Base-by-base conservation (phyloP, 495 filamentous ascomycete genomes). In the Aspergillus baeticus region DNA sequence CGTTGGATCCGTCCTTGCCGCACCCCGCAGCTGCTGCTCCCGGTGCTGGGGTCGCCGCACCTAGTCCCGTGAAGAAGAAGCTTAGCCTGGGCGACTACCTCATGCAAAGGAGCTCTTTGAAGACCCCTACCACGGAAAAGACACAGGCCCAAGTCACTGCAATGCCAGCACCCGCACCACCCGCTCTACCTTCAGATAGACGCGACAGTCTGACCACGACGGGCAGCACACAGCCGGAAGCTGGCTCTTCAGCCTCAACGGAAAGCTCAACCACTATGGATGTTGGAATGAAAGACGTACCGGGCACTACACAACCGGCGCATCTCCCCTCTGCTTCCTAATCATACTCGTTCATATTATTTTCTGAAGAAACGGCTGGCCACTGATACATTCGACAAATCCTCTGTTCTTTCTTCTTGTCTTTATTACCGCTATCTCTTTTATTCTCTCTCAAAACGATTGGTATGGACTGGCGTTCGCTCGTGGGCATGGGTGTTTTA, bases 11-110 rank as follows among this genome's bases (percentile, higher is more conserved):
- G 5, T 58, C 66, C 15, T 61, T 64, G 8, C 63, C 66, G 14
- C 64, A 62, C 22, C 36, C 51, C 21, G 20, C 57, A 13, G 57
- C 67, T n/a, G 54, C 66, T 23, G 23, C 42, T 10, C 60, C 71
- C 13, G 64, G 63, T 6, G 60, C 67, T 4, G 69, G 61, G 39
- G 64, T 77, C 1, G 76, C 79, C 1, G 76, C 76, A 21, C 76
- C 84, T 17, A 85, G 81, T 51, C 83, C 84, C 0, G 73, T 76
- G 31, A 82, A 83, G 73, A 88, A 87, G 66, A 83, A 84, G 59
- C 70, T 87, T 55, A 87, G 84, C 62, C 67, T 88, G n/a, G 84
- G 84, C 52, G 85, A 87, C 58, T 88, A 87, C 61, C 73, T 83
- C 20, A 84, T 72, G 48, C 72, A 78, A 54, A 70, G 70, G 48